Conservation (phyloP, 805 yeast species). For the Wickerhamiella lipophila region DNA sequence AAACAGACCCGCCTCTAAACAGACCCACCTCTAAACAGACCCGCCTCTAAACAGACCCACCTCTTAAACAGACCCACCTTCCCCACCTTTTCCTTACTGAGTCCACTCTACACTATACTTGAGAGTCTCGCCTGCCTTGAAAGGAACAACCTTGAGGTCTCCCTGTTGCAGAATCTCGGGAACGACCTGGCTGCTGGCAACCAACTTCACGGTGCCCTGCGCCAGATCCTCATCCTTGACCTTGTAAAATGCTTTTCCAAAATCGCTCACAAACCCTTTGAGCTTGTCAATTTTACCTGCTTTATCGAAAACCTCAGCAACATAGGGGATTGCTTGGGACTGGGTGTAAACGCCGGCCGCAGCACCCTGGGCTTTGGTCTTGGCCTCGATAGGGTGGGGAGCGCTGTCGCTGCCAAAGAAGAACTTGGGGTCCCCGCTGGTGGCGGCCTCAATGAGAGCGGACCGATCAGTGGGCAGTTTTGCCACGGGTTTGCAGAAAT, state of each 20-base stretch:
- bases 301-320: conserved; percentile 75
- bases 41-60: no score
- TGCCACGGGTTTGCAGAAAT: conserved; percentile 97
- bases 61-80: no score
- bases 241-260: conserved; percentile 61
- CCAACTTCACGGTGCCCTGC: conserved; percentile 39
- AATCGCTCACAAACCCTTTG: conserved; percentile 59
- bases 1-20: no score
- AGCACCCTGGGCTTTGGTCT: conserved; percentile 65
- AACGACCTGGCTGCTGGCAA: conserved; percentile 39
- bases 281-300: conserved; percentile 51
- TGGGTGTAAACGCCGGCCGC: conserved; percentile 99
- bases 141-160: conserved; percentile 59
- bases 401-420: conserved; percentile 98
- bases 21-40: no score
- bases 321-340: conserved; percentile 61
- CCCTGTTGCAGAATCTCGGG: conserved; percentile 44
- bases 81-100: neutral
- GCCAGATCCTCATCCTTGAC: conserved; percentile 37
- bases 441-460: conserved; percentile 77
- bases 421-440: conserved; percentile 81
- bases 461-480: conserved; percentile 74
- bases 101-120: conserved; percentile 67
- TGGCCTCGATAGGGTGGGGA: conserved; percentile 79
- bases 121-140: conserved; percentile 66